Evolutionary conservation across 208 protist genomes (phyloP), one percentile per base, ranked within the genome.

Genomic region (Acanthamoeba royreba): DNA sequence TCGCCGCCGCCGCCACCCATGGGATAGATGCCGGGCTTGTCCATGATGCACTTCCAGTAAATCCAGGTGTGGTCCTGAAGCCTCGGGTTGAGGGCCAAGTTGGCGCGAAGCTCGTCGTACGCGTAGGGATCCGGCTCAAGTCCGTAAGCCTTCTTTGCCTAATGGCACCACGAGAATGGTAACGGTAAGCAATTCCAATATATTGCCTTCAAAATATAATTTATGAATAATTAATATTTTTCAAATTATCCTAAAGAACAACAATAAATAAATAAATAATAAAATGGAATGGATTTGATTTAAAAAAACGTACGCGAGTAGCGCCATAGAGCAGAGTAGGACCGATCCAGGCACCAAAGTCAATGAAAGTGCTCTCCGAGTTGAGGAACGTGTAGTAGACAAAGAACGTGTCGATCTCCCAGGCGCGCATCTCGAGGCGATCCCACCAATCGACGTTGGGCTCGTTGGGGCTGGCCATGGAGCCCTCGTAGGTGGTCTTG

Each of bases 1-100:
- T 90, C 83, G 19, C 83, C 83, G 49, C 83, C 83, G 19, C 55
- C 53, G 9, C 83, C 83, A 33, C 47, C 40, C 83, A 90, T 90
- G 19, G 83, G 17, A 52, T 49, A 90, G 33, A 90, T 69, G 33
- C 83, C 83, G 17, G 83, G 53, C 40, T 69, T 46, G 55, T 90
- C 83, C 33, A 47, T 49, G 83, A 90, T 90, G 55, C 83, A 90
- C 83, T 90, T 90, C 83, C 83, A 90, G 49, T 35, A 42, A 40
- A 90, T 61, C 15, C 7, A 69, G 40, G 49, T 90, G 52, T 33
- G 83, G 9, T 61, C 83, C 33, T 69, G 83, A 22, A 90, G 47
- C 25, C 40, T 15, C 7, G 83, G 83, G 33, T 90, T 90, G 53
- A 90, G 83, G 19, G 83, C 83, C 15, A 90, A 7, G 83, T 90